Evolutionary conservation across 768 basidiomycete species (phyloP), one percentile per base, ranked within the genome.

Genomic region (Leccinum pellstonianum): DNA sequence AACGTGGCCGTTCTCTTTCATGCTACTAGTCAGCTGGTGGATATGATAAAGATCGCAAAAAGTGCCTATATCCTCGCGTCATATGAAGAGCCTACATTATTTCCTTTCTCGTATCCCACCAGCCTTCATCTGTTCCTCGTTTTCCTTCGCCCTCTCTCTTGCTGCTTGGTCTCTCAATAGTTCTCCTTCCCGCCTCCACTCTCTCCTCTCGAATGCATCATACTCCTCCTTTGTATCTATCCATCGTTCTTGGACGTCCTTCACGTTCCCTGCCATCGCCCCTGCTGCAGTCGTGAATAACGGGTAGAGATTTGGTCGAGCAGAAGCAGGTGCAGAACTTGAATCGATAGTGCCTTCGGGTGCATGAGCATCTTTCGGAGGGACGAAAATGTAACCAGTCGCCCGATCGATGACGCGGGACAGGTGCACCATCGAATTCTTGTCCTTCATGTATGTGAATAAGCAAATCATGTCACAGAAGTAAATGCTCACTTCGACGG

Each of bases 181-280:
- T 69, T 90, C 86, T 0, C 87, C 91, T 69, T 93, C 90, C 58
- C 78, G 81, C 64, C 85, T 77, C 94, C 93, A 95, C 65, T 88
- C 81, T 66, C 71, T 79, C 68, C 77, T 86, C 75, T 98, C 93
- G 66, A 79, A 88, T 48, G 86, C 88, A 72, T 97, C 95, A 75
- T 86, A 97, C 49, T 82, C 83, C 27, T 92, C 90, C 62, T 80
- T 82, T 6, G 86, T 84, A 65, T 97, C 93, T n/a, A 96, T 73
- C 95, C 95, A 98, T 47, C 95, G 78, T 70, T 98, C 95, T 72
- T 98, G 95, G 6, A 95, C 85, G 67, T 95, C 93, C 21, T 84
- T 76, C 12, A 92, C 80, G 63, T 80, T 79, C 33, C 80, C 82
- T 54, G 76, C 74, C 59, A 86, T 69, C 2, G 79, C 71, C 0